Conservation (phyloP, 2,329 filamentous ascomycete genomes). For the Xylariaceae sp. region DNA sequence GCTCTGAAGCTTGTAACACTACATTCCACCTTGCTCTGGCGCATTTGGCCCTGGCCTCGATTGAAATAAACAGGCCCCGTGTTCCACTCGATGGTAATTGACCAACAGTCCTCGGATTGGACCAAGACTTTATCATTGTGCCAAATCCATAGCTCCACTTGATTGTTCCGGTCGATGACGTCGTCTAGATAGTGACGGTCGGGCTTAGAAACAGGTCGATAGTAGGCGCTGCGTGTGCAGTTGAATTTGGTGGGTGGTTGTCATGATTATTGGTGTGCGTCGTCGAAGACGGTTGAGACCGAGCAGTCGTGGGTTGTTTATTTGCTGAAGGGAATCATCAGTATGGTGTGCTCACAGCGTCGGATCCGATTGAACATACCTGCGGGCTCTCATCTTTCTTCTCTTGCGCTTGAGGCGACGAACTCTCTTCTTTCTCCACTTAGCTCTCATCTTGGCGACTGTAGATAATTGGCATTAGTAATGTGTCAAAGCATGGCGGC, state of each 20-base stretch:
- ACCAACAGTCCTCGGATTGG: constrained; percentile 29
- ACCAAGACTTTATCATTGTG: constrained; percentile 31
- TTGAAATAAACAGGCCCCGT: constrained; percentile 27
- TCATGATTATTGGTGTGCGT: constrained; percentile 33
- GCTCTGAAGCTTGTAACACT: constrained; percentile 23
- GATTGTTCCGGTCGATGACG: constrained; percentile 11
- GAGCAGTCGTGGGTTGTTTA: constrained; percentile 39
- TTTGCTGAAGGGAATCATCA: constrained; percentile 32
- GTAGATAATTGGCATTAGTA: constrained; percentile 18
- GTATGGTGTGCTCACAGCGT: background rate
- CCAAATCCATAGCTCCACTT: constrained; percentile 29
- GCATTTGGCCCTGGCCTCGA: constrained; percentile 18
- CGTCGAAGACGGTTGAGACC: constrained; percentile 36
- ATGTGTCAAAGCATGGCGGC: background rate
- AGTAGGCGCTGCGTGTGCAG: constrained; percentile 32
- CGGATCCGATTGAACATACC: constrained; percentile 55
- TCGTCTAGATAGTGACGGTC: constrained; percentile 7
- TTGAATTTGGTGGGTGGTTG: constrained; percentile 29
- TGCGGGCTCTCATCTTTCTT: constrained; percentile 98
- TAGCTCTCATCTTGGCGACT: constrained; percentile 71
- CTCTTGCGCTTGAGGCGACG: constrained; percentile 99
- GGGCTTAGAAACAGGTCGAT: constrained; percentile 8
- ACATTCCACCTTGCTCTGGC: constrained; percentile 16
- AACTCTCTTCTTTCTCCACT: constrained; percentile 99
- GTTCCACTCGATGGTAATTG: constrained; percentile 30